Percentiles rank a stretch among this genome's conserved stretches.
Conservation (phyloP, 1,139 yeast genomes). For the Taphrina communis region DNA sequence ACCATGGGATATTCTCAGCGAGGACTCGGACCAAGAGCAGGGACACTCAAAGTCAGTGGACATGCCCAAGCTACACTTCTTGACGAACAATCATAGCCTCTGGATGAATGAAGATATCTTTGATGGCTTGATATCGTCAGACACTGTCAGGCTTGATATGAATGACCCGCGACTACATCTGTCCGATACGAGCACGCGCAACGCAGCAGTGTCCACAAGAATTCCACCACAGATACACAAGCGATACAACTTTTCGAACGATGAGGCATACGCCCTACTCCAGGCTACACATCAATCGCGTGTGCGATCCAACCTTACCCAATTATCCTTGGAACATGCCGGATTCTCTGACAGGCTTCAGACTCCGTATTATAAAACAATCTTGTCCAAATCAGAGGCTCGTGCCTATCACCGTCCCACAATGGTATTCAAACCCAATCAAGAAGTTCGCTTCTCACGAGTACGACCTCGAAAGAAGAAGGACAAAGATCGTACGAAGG, state of each 20-base stretch:
- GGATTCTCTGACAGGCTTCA: conserved; percentile 86
- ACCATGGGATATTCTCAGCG: conserved; percentile 28
- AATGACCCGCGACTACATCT: conserved; percentile 65
- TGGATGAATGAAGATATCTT: conserved; percentile 79
- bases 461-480: conserved; percentile 82
- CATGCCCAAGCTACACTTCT: conserved; percentile 8
- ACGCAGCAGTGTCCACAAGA: neutral
- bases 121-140: conserved; percentile 58
- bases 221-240: neutral
- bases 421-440: conserved; percentile 77
- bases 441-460: conserved; percentile 75
- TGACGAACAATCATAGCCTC: neutral
- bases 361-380: conserved; percentile 88
- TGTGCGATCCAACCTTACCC: conserved; percentile 91
- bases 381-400: conserved; percentile 68
- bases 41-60: neutral
- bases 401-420: conserved; percentile 82
- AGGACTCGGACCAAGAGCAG: neutral
- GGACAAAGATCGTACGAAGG: conserved; percentile 77
- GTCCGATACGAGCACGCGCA: neutral
- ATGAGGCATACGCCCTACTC: conserved; percentile 78
- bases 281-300: conserved; percentile 88
- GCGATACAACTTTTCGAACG: conserved; percentile 82
- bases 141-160: conserved; percentile 62
- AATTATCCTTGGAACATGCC: conserved; percentile 87